Evolutionary conservation across 108 stramenopile species (phyloP).

Genomic region (Seminavis robusta): DNA sequence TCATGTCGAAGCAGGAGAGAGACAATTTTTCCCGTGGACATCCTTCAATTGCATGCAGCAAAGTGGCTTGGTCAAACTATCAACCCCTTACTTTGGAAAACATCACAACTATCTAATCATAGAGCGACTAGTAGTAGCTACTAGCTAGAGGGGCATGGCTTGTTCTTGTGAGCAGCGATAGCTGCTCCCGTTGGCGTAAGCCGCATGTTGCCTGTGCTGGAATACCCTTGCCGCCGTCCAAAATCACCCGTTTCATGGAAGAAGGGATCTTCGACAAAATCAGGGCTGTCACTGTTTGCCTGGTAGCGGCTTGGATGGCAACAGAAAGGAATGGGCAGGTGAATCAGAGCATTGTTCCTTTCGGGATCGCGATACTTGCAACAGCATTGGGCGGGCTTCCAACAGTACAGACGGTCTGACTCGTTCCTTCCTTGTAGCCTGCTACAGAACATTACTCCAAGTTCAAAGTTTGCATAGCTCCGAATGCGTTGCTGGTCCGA

Average conservation of each 20-base stretch:
- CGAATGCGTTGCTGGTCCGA: constrained; percentile 5
- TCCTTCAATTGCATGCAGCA: too few species aligned
- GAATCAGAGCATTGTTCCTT: constrained; percentile 37
- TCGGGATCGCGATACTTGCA: constrained; percentile 1
- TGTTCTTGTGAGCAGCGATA: not conserved
- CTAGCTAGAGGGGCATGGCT: too few species aligned
- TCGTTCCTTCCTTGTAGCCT: constrained; percentile 34
- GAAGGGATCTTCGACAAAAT: constrained; percentile 62
- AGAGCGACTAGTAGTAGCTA: too few species aligned
- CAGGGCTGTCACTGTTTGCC: constrained; percentile 42
- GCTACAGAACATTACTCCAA: constrained; percentile 74
- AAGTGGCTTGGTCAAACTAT: too few species aligned
- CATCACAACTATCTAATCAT: too few species aligned
- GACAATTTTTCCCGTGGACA: too few species aligned
- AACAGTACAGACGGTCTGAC: constrained; percentile 59
- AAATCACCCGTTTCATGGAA: constrained; percentile 67
- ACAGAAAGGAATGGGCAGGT: constrained; percentile 70
- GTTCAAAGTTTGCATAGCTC: constrained; percentile 76
- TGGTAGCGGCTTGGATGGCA: constrained; percentile 55
- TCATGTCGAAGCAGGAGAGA: too few species aligned
- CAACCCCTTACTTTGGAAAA: too few species aligned
- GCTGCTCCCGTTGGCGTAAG: constrained; percentile 45
- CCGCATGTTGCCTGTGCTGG: constrained; percentile 60
- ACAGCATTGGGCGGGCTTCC: constrained; percentile 38
- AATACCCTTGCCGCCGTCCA: constrained; percentile 39